These are phyloP conservation scores for Penicillium soppii DNA, from an alignment of 495 filamentous ascomycete species.

Conservation along the genomic window DNA sequence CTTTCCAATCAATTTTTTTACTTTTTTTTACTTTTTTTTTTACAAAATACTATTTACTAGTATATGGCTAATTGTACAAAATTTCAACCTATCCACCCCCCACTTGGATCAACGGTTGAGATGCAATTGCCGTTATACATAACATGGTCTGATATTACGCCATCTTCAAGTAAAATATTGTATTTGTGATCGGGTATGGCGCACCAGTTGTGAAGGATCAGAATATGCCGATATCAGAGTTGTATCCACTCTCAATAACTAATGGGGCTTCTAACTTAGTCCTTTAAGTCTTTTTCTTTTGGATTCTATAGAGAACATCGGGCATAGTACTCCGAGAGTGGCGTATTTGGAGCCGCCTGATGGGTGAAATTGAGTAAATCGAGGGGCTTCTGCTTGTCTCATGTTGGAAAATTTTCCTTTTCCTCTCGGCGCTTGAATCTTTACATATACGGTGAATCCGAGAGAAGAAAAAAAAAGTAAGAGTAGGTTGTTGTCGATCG, in stretches of 20 bases:
- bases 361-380: too few species aligned
- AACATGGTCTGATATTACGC: neutral
- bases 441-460: constrained; percentile 13
- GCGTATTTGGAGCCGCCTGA: constrained; percentile 13
- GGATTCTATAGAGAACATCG: neutral
- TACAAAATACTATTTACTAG: too few species aligned
- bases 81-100: neutral
- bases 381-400: neutral
- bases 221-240: constrained; percentile 2
- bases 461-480: constrained; percentile 28
- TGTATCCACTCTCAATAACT: neutral
- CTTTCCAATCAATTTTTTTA: neutral
- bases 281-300: neutral
- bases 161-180: too few species aligned
- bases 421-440: neutral
- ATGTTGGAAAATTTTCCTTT: neutral
- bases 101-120: neutral
- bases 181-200: neutral
- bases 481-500: constrained; percentile 28
- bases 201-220: neutral
- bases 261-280: neutral
- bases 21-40: neutral
- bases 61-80: too few species aligned
- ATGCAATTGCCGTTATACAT: neutral
- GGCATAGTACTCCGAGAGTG: constrained; percentile 1